A percentile compares a stretch with the other conserved stretches of the same genome.
Evolutionary conservation across 1,284 basidiomycete species (phyloP).

Genomic region (Pisolithus thermaeus): DNA sequence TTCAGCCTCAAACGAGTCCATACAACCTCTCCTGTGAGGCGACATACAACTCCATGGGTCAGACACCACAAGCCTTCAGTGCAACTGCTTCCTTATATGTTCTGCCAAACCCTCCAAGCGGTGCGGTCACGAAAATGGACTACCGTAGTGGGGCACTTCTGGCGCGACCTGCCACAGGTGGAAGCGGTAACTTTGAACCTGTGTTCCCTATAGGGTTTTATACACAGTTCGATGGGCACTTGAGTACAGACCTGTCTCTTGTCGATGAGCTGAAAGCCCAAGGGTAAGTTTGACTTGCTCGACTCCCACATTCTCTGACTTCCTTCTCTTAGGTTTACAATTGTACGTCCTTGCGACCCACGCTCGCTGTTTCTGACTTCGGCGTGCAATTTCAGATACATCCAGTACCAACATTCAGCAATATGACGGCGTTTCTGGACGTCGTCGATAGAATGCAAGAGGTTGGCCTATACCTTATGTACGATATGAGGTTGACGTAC

Average conservation of each 20-base stretch:
- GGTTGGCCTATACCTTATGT: slow-evolving; percentile 68
- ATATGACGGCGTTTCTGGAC: slow-evolving; percentile 48
- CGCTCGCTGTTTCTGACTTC: slow-evolving; percentile 3
- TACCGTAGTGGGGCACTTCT: slow-evolving; percentile 60
- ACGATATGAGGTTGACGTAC: slow-evolving; percentile 68
- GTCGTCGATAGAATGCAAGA: slow-evolving; percentile 68
- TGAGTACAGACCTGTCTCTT: slow-evolving; percentile 50
- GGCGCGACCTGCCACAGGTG: slow-evolving; percentile 46
- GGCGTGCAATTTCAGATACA: slow-evolving; percentile 40
- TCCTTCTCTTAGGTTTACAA: slow-evolving; percentile 24
- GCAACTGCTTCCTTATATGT: slow-evolving; percentile 46
- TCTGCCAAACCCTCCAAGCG: slow-evolving; percentile 49
- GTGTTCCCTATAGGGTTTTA: slow-evolving; percentile 74
- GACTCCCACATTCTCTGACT: slow-evolving; percentile 1
- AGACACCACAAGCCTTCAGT: slow-evolving; percentile 40
- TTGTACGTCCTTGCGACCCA: slow-evolving; percentile 17
- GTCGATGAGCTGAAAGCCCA: slow-evolving; percentile 52
- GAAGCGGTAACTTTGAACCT: slow-evolving; percentile 46
- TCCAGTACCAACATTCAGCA: slow-evolving; percentile 57
- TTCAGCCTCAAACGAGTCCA: slow-evolving; percentile 19
- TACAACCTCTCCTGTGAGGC: slow-evolving; percentile 24
- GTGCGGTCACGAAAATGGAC: slow-evolving; percentile 66
- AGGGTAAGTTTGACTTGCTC: slow-evolving; percentile 40
- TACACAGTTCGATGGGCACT: slow-evolving; percentile 54
- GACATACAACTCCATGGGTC: slow-evolving; percentile 9